A percentile compares a stretch with the other conserved stretches of the same genome.
Conservation (phyloP, 768 basidiomycete species). For the Podaxis sp. region DNA sequence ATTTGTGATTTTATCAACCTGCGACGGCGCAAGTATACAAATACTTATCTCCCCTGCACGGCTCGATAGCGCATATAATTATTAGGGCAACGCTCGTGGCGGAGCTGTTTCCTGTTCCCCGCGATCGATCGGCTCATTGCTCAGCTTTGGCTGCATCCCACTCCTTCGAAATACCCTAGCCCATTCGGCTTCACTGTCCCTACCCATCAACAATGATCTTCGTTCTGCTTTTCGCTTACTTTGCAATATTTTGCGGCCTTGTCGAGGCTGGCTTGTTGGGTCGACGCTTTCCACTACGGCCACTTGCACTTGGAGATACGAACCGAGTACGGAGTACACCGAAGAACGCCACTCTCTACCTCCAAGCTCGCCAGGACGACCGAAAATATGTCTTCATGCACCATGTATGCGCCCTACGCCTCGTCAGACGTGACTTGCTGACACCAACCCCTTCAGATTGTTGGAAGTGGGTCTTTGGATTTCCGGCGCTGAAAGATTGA, state of each 20-base stretch:
- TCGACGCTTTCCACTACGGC: neutral
- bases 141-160: constrained; percentile 15
- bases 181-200: constrained; percentile 17
- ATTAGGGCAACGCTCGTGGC: constrained; percentile 6
- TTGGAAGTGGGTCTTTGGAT: constrained; percentile 39
- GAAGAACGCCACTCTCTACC: constrained; percentile 6
- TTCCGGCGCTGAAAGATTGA: neutral
- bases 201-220: constrained; percentile 17
- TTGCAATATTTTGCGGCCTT: constrained; percentile 3
- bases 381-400: constrained; percentile 54
- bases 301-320: neutral
- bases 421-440: neutral
- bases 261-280: constrained; percentile 7
- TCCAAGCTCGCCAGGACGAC: constrained; percentile 33
- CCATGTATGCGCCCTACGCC: constrained; percentile 33
- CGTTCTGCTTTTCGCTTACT: constrained; percentile 1
- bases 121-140: constrained; percentile 7
- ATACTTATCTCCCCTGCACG: neutral
- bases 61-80: constrained; percentile 1
- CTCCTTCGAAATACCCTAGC: constrained; percentile 18
- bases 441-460: constrained; percentile 31
- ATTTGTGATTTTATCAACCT: neutral
- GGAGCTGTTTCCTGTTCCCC: neutral
- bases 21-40: neutral
- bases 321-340: neutral